Conservation (phyloP, 495 filamentous ascomycete genomes). For the Parachaetomium inaequale region DNA sequence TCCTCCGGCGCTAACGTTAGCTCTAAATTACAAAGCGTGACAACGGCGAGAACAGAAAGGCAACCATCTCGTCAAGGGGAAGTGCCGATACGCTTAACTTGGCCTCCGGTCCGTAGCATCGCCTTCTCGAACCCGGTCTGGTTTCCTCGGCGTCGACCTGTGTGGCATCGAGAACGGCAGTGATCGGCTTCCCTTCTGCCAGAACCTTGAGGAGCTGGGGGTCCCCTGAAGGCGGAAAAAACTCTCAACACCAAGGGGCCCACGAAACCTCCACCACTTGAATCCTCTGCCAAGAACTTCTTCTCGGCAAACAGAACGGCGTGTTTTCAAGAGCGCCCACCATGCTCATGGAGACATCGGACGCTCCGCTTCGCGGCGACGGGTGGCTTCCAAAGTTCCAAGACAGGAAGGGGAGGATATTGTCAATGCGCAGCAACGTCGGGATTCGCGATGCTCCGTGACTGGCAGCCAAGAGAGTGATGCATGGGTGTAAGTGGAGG, state of each 20-base stretch:
- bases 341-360: neutral
- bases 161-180: neutral
- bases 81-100: no score
- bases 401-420: neutral
- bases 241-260: conserved; percentile 1
- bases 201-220: neutral
- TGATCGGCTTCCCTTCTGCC: neutral
- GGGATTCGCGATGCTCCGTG: neutral
- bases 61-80: neutral
- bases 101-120: no score
- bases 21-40: neutral
- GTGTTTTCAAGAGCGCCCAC: neutral
- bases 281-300: neutral
- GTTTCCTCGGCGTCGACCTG: neutral
- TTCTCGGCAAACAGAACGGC: neutral
- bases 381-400: neutral
- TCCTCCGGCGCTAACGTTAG: neutral
- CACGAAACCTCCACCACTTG: neutral
- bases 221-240: neutral
- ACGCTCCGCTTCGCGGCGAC: neutral
- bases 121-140: neutral
- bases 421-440: neutral
- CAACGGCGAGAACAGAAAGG: neutral
- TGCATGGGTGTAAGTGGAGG: neutral
- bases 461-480: neutral